phyloP scores from a whole-genome alignment of 495 filamentous ascomycete genomes.

The Penicillium taxi region DNA sequence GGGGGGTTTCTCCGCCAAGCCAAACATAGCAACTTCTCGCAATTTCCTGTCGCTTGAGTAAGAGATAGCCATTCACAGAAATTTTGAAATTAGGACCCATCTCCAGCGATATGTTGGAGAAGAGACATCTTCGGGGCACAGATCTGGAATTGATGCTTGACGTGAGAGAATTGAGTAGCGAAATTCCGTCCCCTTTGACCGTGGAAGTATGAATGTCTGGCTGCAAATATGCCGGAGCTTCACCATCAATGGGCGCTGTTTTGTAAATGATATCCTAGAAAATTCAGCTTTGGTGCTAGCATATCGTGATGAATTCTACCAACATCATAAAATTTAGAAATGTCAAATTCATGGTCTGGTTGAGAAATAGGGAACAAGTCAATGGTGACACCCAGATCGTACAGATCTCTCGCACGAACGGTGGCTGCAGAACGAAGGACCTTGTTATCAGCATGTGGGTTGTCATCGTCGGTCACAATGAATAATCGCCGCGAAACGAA shows the following conservation, averaged over 20 bases:
- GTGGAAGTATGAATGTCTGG: constrained; percentile 42
- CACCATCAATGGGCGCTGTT: constrained; percentile 52
- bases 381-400: constrained; percentile 87
- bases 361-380: constrained; percentile 89
- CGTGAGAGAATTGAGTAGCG: constrained; percentile 71
- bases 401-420: constrained; percentile 86
- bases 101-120: constrained; percentile 77
- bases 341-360: constrained; percentile 67
- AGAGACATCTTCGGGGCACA: constrained; percentile 76
- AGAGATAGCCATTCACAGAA: constrained; percentile 84
- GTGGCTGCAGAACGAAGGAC: constrained; percentile 63
- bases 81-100: constrained; percentile 78
- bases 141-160: constrained; percentile 89
- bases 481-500: constrained; percentile 89
- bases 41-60: constrained; percentile 74
- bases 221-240: constrained; percentile 50
- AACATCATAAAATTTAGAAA: constrained; percentile 88
- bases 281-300: constrained; percentile 3
- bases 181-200: constrained; percentile 61
- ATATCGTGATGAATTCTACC: constrained; percentile 9
- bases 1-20: constrained; percentile 70
- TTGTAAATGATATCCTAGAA: constrained; percentile 73
- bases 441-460: constrained; percentile 70
- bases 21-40: constrained; percentile 78
- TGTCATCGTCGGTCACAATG: constrained; percentile 91